Conservation (phyloP, 2,329 filamentous ascomycete genomes). For the Neofusicoccum umdonicola region DNA sequence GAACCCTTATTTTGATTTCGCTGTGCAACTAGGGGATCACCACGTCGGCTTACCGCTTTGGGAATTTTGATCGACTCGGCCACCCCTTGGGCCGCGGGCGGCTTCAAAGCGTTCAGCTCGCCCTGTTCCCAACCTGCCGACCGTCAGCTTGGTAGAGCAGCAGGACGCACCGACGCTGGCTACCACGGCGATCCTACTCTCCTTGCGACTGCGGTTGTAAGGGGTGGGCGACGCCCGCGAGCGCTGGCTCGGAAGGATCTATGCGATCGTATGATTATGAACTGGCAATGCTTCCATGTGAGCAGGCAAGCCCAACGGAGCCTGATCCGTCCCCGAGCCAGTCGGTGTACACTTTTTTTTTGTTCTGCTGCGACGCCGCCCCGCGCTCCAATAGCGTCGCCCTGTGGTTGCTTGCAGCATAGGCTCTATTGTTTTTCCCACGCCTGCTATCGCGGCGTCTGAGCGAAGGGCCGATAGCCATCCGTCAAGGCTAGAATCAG, state of each 20-base stretch:
- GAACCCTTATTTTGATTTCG: conserved; percentile 3
- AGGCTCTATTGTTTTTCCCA: not conserved
- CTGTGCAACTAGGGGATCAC: not conserved
- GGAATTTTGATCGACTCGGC: conserved; percentile 16
- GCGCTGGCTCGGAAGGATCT: not conserved
- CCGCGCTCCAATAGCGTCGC: not conserved
- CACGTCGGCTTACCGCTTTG: conserved; percentile 7
- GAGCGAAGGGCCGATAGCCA: not conserved
- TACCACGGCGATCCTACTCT: not conserved
- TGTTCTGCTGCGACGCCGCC: not conserved
- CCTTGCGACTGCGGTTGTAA: not conserved
- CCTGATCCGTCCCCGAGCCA: not conserved
- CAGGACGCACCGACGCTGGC: not conserved
- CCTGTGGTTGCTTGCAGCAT: not conserved
- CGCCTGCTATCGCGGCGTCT: not conserved
- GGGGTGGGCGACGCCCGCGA: not conserved
- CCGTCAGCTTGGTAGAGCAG: not conserved
- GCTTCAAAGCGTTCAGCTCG: not conserved
- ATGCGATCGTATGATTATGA: not conserved
- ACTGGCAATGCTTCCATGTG: not conserved
- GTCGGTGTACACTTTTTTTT: not conserved
- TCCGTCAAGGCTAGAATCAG: not conserved
- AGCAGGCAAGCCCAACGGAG: not conserved
- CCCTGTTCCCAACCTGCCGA: not conserved
- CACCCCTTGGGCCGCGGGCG: not conserved